phyloP scores from a whole-genome alignment of 495 filamentous ascomycete species.

The Tetracladium marchalianum region DNA sequence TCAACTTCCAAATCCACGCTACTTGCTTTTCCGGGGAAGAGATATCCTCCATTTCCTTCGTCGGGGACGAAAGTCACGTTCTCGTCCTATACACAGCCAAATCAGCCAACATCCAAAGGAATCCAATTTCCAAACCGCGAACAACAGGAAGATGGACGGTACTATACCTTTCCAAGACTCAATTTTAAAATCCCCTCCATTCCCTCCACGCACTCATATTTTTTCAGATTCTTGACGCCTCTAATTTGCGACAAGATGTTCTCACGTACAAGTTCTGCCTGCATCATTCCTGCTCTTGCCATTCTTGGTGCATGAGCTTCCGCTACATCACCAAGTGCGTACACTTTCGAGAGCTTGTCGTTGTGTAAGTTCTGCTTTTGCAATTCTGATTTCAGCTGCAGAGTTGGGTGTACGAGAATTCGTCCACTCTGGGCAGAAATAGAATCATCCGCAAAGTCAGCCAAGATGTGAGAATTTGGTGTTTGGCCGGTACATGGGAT shows the following conservation, averaged over 20 bases:
- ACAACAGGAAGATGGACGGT: background rate
- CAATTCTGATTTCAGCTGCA: slow-evolving; percentile 40
- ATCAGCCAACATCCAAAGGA: background rate
- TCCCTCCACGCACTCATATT: background rate
- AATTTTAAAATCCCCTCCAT: slow-evolving; percentile 8
- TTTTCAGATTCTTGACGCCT: slow-evolving; percentile 2
- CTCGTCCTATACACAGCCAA: background rate
- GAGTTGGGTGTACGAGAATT: slow-evolving; percentile 42
- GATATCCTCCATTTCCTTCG: slow-evolving; percentile 1
- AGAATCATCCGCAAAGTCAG: slow-evolving; percentile 28
- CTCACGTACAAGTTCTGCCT: slow-evolving; percentile 39
- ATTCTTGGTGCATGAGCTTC: slow-evolving; percentile 45
- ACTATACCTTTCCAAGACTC: slow-evolving; percentile 10
- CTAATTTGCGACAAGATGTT: slow-evolving; percentile 43
- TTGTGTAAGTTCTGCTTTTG: slow-evolving; percentile 1
- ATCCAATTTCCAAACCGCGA: background rate
- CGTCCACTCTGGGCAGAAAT: slow-evolving; percentile 39
- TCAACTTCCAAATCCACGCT: slow-evolving; percentile 4
- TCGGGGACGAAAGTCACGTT: background rate
- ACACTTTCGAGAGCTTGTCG: slow-evolving; percentile 25
- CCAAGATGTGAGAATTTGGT: slow-evolving; percentile 42
- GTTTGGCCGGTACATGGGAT: slow-evolving; percentile 47
- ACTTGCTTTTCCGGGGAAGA: background rate
- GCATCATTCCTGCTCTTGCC: slow-evolving; percentile 39
- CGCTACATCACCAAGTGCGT: slow-evolving; percentile 52